Base-by-base conservation (phyloP, 2,329 filamentous ascomycete genomes). In the Colletotrichum australisinense region DNA sequence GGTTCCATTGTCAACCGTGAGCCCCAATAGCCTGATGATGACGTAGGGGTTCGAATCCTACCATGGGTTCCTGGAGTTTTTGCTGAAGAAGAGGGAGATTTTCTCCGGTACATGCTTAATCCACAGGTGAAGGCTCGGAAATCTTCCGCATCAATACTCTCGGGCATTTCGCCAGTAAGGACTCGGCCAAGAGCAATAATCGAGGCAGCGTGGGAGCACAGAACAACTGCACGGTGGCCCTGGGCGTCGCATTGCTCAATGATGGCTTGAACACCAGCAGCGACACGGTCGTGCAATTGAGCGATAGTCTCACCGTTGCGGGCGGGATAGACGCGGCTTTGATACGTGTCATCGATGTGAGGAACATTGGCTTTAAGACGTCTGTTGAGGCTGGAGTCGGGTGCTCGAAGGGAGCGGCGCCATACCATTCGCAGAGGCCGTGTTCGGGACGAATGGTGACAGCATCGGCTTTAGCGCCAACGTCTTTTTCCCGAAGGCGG, bases 171-270 rank as follows among this genome's bases (percentile, higher is more conserved):
- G 0, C 95, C 95, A 2, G 95, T 98, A 77, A 99, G 85, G 1
- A 91, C 92, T 53, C 97, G 89, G 1, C 96, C 96, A 76, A 97
- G 89, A 9, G 94, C 93, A 80, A 99, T 98, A 78, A 98, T 89
- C 12, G 93, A 91, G 4, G 97, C 97, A 1, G 97, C 97, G 84
- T 99, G 97, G 1, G 94, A 93, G 83, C 94, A 98, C 52, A 99
- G 87, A 53, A 98, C 83, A 28, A 98, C 87, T 0, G 94, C 89
- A 77, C 89, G 91, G 52, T 89, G 86, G n/a, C 91, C 90, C 62
- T 93, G 88, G n/a, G 83, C 82, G 79, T 98, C 95, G 72, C 94
- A 91, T 66, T 91, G 88, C 32, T 88, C 86, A 76, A 98, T 93
- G 76, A 98, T 91, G 59, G 88, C 88, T 56, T 89, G 85, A 55